Base-by-base conservation (phyloP, 805 yeast species). In the Hanseniaspora clermontiae region DNA sequence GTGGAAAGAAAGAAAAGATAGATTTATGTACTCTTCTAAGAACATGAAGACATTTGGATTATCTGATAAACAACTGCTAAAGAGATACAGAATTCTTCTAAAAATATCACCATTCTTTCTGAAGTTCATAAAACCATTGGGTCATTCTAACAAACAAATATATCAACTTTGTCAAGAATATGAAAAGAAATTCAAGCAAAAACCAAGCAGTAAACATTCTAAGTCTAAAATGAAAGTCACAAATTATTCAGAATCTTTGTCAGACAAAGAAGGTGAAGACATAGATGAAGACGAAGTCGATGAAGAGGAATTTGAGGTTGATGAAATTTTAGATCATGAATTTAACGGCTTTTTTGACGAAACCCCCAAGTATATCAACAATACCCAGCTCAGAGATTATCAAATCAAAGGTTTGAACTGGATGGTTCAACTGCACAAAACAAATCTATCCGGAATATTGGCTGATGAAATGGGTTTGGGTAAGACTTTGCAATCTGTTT, bases 381-480 rank as follows among this genome's bases (percentile, higher is more conserved):
- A 74, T 27, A 98, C 98, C 10, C 75, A 67, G 55, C 72, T 93
- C 63, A 77, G 98, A 63, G 95, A 88, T 65, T 91, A 93, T 67
- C 98, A 91, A 71, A 74, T 91, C 34, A 96, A 89, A 66, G 98
- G 98, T 51, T 76, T 91, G 52, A 93, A 93, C 70, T 91, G 98
- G 98, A 75, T 91, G 65, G 83, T 91, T 19, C 81, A 95, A 0
- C 70, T 91, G 38, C 87, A 89, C 67, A 96, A 90, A 62, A 88
- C 91, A 68, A 79, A 84, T 62, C 76, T 91, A 46, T 84, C 95
- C 10, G 98, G 98, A 20, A 93, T 91, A 48, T 72, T 91, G 51
- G 98, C 98, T 12, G 98, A 91, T 70, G 98, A 91, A 68, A 91
- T 93, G 98, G 98, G 98, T 2, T 75, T 91, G 43, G 98, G 98